These are phyloP conservation scores for Hypoxylon lienhwacheense DNA, from an alignment of 495 filamentous ascomycete species.

Conservation along the genomic window DNA sequence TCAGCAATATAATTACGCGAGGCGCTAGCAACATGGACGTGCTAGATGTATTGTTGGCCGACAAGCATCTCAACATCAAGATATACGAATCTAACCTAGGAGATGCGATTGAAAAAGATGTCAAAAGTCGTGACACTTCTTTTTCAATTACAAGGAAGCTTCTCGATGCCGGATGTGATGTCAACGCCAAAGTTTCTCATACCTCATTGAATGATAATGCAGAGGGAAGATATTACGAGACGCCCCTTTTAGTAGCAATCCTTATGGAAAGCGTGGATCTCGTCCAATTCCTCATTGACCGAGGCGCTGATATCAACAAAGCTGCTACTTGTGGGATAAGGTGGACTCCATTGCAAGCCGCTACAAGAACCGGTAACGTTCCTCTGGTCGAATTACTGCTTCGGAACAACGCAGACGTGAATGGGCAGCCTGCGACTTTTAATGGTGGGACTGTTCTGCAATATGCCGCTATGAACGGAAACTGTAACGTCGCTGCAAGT, in stretches of 20 bases:
- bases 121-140: not conserved
- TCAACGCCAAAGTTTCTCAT: not conserved
- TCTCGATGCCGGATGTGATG: conserved; percentile 7
- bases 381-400: conserved; percentile 23
- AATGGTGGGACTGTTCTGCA: conserved; percentile 32
- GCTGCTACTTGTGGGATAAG: conserved; percentile 4
- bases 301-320: conserved; percentile 39
- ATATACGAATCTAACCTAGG: not conserved
- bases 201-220: too few species aligned
- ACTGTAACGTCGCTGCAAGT: conserved; percentile 26
- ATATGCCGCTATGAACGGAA: conserved; percentile 23
- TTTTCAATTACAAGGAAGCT: conserved; percentile 2
- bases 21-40: not conserved
- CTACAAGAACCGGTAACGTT: conserved; percentile 36
- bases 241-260: conserved; percentile 24
- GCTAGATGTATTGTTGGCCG: conserved; percentile 7
- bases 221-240: not conserved
- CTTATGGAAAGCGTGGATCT: conserved; percentile 18
- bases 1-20: not conserved
- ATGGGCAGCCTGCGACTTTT: conserved; percentile 28
- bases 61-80: conserved; percentile 1
- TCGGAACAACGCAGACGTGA: conserved; percentile 6
- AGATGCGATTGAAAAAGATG: not conserved
- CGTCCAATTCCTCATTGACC: conserved; percentile 37
- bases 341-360: conserved; percentile 37